Conservation (phyloP, 108 stramenopile genomes). For the Skeletonema menzelii region DNA sequence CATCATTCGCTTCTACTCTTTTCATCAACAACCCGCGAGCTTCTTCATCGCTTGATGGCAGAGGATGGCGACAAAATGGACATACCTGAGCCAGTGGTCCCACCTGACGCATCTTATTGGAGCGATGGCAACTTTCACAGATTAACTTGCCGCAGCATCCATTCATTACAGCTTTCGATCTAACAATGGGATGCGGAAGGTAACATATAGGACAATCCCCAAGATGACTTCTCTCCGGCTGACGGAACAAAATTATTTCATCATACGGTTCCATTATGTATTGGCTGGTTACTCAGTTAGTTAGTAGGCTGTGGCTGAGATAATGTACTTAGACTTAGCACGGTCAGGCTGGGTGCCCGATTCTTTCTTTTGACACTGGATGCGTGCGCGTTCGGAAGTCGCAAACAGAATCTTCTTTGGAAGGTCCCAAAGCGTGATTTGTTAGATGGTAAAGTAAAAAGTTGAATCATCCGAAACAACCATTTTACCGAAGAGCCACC, state of each 20-base stretch:
- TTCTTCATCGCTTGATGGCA: neutral
- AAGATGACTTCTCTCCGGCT: neutral
- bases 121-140: neutral
- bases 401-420: too few relatives aligned
- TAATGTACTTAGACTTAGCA: too few relatives aligned
- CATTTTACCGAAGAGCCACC: too few relatives aligned
- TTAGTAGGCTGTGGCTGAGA: too few relatives aligned
- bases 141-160: neutral
- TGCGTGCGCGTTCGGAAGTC: too few relatives aligned
- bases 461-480: too few relatives aligned
- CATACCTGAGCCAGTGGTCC: neutral
- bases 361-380: too few relatives aligned
- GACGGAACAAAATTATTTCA: neutral
- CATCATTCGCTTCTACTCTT: slow-evolving; percentile 3
- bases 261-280: neutral
- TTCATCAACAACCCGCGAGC: neutral
- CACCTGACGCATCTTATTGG: neutral
- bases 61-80: neutral
- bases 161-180: neutral
- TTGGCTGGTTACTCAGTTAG: too few relatives aligned
- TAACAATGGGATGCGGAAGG: neutral
- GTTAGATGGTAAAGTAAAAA: too few relatives aligned
- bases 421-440: too few relatives aligned
- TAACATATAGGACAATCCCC: slow-evolving; percentile 1
- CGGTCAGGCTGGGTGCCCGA: too few relatives aligned